These are phyloP conservation scores for Berberis vulgaris DNA, from an alignment of 164 flowering plant genomes.

Conservation along the genomic window DNA sequence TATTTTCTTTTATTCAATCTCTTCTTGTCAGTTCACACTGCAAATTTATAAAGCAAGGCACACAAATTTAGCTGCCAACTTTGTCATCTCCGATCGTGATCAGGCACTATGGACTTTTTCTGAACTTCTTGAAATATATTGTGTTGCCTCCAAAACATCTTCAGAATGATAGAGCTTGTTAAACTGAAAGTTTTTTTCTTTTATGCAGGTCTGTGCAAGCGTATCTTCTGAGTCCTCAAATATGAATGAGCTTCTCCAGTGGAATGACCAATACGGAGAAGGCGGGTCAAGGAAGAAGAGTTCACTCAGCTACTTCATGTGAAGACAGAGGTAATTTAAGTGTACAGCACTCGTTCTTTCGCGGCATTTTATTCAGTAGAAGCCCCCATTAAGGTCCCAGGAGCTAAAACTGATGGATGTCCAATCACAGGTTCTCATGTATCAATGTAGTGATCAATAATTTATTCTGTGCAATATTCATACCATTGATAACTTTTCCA, in stretches of 20 bases:
- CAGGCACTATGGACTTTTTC: no score
- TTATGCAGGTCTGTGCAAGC: slow-evolving; percentile 50
- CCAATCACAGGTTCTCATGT: slow-evolving; percentile 13
- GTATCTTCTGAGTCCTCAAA: slow-evolving; percentile 68
- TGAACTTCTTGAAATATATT: no score
- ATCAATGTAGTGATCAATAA: slow-evolving; percentile 8
- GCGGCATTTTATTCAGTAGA: neutral
- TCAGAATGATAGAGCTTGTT: neutral
- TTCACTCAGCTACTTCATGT: neutral
- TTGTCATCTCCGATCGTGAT: no score
- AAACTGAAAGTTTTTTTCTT: neutral
- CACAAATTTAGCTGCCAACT: no score
- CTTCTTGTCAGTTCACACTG: no score
- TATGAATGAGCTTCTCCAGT: slow-evolving; percentile 67
- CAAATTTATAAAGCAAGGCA: no score
- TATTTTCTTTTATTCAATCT: no score
- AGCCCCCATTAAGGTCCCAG: neutral
- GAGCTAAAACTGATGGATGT: slow-evolving; percentile 13
- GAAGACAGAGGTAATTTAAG: slow-evolving; percentile 10
- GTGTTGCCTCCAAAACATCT: no score
- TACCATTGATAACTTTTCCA: slow-evolving; percentile 5
- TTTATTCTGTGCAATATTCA: slow-evolving; percentile 1
- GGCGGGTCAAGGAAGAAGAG: slow-evolving; percentile 32
- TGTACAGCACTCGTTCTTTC: neutral
- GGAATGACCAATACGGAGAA: slow-evolving; percentile 79